A percentile compares a stretch with the other conserved stretches of the same genome.
Evolutionary conservation across 2,329 filamentous ascomycete genomes (phyloP).

Genomic region (Talaromyces piceae): DNA sequence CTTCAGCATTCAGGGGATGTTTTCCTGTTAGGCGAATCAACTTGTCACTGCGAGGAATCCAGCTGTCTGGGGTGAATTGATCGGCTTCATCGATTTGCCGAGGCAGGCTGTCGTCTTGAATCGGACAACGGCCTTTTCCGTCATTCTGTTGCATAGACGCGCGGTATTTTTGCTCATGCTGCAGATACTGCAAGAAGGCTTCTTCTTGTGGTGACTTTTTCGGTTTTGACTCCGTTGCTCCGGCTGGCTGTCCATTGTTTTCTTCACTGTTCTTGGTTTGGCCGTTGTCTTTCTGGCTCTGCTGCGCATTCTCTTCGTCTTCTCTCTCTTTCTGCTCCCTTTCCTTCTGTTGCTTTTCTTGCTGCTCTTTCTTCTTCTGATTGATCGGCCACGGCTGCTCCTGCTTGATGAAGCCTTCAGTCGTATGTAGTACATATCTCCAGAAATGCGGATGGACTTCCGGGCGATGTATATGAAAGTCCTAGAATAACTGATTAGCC

Average conservation of each 20-base stretch:
- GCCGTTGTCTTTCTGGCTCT: not conserved
- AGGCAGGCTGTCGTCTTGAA: constrained; percentile 18
- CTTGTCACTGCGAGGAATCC: constrained; percentile 42
- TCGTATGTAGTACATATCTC: constrained; percentile 44
- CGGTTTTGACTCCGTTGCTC: not conserved
- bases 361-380: constrained; percentile 22
- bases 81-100: constrained; percentile 43
- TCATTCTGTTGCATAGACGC: constrained; percentile 36
- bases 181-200: constrained; percentile 33
- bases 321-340: constrained; percentile 12
- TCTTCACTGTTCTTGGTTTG: too few species aligned
- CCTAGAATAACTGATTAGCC: constrained; percentile 17
- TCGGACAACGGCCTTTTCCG: constrained; percentile 33
- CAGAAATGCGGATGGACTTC: constrained; percentile 41
- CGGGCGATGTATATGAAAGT: constrained; percentile 39
- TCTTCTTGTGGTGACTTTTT: constrained; percentile 38
- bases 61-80: constrained; percentile 48
- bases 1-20: constrained; percentile 47
- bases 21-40: constrained; percentile 47
- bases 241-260: too few species aligned
- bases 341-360: constrained; percentile 17
- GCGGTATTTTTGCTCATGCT: constrained; percentile 40
- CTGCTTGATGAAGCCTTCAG: constrained; percentile 45
- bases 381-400: constrained; percentile 45
- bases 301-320: not conserved